Evolutionary conservation across 2,329 filamentous ascomycete species (phyloP), one percentile per base, ranked within the genome.

Genomic region (Talaromyces pinophilus): DNA sequence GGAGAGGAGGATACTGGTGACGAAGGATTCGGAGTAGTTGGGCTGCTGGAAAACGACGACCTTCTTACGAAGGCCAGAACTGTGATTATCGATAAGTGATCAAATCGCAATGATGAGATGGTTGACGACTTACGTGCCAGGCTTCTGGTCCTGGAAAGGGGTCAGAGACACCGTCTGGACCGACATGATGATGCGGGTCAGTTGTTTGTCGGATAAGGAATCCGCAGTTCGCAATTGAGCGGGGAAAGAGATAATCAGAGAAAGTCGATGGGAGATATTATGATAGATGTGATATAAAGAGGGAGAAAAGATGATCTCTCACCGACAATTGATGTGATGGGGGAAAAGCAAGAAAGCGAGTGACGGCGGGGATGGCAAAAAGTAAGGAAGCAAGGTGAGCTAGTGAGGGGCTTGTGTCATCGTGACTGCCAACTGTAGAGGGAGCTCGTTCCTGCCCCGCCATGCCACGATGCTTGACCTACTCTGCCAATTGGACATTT

Each of bases 21-120:
- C 87, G 80, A 99, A 99, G 62, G 94, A 89, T 83, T 99, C 95
- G 81, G 92, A 93, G 86, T 99, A 99, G 83, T 99, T 87, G 68
- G 89, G 85, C 82, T 97, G 86, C 81, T 99, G 92, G 86, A 99
- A 99, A 78, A 97, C 92, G 76, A 92, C 93, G 83, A 98, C 95
- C 88, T 96, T 98, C 84, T 99, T 99, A 71, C 95, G 93, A 80
- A 99, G 92, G 81, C 95, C 95, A 72, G 95, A 99, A 73, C 94
- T 98, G 75, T 66, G 69, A 57, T 68, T 28, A 6, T 52, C 42
- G 22, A 48, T 46, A 13, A 59, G 1, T 25, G 5, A 60, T 46
- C 40, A 50, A 2, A 2, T 5, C 5, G 25, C 5, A 46, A 8
- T 44, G 35, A 10, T 19, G 7, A 28, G 3, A n/a, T n/a, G 8